Evolutionary conservation across 345 rosid species (phyloP).

Genomic region (Combretum micranthum): DNA sequence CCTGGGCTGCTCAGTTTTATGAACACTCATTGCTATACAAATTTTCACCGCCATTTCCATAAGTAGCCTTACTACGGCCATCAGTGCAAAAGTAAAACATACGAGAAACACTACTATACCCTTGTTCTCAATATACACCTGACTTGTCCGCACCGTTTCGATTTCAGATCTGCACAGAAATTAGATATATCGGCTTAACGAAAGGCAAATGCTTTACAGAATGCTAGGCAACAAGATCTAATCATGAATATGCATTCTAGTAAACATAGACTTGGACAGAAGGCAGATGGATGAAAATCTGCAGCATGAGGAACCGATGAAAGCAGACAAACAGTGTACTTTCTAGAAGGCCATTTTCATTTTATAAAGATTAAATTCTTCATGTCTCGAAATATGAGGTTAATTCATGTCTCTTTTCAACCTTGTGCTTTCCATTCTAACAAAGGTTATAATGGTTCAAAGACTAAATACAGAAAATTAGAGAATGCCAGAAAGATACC

Average conservation of each 20-base stretch:
- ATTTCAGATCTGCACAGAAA: constrained; percentile 40
- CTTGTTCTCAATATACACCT: constrained; percentile 69
- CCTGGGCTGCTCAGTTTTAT: constrained; percentile 29
- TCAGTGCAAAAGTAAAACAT: constrained; percentile 46
- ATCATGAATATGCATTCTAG: not conserved
- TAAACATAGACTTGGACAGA: too few relatives aligned
- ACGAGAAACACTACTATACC: constrained; percentile 54
- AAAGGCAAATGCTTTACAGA: too few relatives aligned
- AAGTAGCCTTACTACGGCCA: constrained; percentile 41
- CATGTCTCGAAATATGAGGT: too few relatives aligned
- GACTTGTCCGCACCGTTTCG: constrained; percentile 39
- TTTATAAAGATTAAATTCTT: too few relatives aligned
- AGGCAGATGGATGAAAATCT: too few relatives aligned
- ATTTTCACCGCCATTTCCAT: constrained; percentile 35
- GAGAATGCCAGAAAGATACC: constrained; percentile 21
- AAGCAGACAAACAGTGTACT: too few relatives aligned
- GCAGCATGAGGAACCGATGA: too few relatives aligned
- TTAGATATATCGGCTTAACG: not conserved
- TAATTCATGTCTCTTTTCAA: too few relatives aligned
- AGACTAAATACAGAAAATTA: too few relatives aligned
- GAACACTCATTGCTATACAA: constrained; percentile 17
- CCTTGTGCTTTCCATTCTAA: too few relatives aligned
- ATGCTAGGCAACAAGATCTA: not conserved
- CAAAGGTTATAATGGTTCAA: too few relatives aligned
- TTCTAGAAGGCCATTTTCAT: too few relatives aligned